These are phyloP conservation scores for Sambucus nigra DNA, from an alignment of 129 eudicot species.

Conservation along the genomic window DNA sequence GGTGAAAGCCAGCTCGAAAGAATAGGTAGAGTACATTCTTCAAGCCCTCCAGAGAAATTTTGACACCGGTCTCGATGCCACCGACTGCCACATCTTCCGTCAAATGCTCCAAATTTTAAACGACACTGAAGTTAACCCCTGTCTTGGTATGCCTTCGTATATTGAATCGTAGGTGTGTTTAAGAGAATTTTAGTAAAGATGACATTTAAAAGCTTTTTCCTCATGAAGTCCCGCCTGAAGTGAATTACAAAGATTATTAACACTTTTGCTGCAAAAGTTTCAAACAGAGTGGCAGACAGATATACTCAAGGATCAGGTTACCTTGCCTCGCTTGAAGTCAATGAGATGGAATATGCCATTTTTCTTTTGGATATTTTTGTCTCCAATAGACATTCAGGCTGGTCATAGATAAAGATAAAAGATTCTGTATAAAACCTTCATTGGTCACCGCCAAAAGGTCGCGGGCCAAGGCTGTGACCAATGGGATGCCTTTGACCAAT, in stretches of 20 bases:
- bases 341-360: too few species aligned
- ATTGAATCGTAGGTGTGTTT: constrained; percentile 59
- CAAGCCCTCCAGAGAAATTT: constrained; percentile 43
- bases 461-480: too few species aligned
- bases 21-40: constrained; percentile 38
- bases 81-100: constrained; percentile 33
- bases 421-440: too few species aligned
- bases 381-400: too few species aligned
- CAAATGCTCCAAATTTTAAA: constrained; percentile 29
- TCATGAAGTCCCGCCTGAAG: constrained; percentile 40
- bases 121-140: constrained; percentile 34
- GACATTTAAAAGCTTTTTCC: constrained; percentile 63
- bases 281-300: too few species aligned
- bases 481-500: too few species aligned
- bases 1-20: constrained; percentile 33
- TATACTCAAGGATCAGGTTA: too few species aligned
- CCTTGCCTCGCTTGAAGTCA: too few species aligned
- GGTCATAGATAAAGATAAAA: too few species aligned
- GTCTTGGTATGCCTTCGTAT: constrained; percentile 71
- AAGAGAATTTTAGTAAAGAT: constrained; percentile 50
- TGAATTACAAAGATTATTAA: constrained; percentile 52
- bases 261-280: constrained; percentile 72
- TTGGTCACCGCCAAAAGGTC: too few species aligned
- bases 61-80: constrained; percentile 37
- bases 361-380: too few species aligned